A percentile compares a stretch with the other conserved stretches of the same genome.
phyloP scores from a whole-genome alignment of 768 basidiomycete species.

The Trametes meyenii region DNA sequence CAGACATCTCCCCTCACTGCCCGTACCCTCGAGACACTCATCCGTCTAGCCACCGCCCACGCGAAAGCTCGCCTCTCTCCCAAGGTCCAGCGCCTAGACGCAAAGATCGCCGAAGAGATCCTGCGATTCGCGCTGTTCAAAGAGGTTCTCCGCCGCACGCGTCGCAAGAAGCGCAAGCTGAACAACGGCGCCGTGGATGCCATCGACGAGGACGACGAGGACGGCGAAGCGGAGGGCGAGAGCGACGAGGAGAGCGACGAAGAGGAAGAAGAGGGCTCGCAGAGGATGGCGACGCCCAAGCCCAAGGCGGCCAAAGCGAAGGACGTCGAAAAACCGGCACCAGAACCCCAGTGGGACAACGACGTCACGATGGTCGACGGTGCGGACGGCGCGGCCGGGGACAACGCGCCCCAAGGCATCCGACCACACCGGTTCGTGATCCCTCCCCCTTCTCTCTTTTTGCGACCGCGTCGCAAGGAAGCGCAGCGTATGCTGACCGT shows the following conservation, averaged over 20 bases:
- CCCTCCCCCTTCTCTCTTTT: too few species aligned
- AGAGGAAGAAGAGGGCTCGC: constrained; percentile 49
- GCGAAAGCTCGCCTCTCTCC: constrained; percentile 91
- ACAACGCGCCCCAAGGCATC: constrained; percentile 46
- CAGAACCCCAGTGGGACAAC: constrained; percentile 45
- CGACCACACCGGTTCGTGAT: constrained; percentile 59
- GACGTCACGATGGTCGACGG: constrained; percentile 64
- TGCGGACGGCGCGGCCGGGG: constrained; percentile 29
- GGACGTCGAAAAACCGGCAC: constrained; percentile 26
- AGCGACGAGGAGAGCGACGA: constrained; percentile 55
- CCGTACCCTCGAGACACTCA: constrained; percentile 97
- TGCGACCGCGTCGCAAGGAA: too few species aligned
- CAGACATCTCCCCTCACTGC: constrained; percentile 98
- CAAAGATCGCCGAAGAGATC: constrained; percentile 89
- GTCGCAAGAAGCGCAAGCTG: constrained; percentile 85
- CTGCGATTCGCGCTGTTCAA: constrained; percentile 98
- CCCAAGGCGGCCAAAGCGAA: constrained; percentile 59
- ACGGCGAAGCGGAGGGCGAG: constrained; percentile 55
- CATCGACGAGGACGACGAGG: constrained; percentile 43
- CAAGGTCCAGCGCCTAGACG: constrained; percentile 84
- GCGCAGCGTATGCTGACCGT: too few species aligned
- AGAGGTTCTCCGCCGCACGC: constrained; percentile 84
- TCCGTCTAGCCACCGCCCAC: constrained; percentile 97
- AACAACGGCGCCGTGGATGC: constrained; percentile 56
- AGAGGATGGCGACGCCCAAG: constrained; percentile 45